Evolutionary conservation across 805 yeast species (phyloP), one percentile per base, ranked within the genome.

Genomic region (Nakazawaea ernobii): DNA sequence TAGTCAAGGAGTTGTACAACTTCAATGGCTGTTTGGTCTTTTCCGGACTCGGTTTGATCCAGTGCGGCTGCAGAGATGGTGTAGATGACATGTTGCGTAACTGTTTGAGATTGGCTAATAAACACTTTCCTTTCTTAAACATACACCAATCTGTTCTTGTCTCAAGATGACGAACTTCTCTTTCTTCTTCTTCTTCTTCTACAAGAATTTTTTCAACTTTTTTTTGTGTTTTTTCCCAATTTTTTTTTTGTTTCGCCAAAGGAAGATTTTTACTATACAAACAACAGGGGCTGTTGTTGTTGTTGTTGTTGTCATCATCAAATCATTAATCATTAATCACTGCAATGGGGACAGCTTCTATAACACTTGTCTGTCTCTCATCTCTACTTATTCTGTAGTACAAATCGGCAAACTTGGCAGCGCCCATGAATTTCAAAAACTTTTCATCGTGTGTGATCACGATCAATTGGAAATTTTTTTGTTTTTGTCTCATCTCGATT

Each of bases 361-460:
- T 92, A 46, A 80, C 78, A 2, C 97, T 87, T 52, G 82, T 82
- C 57, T 90, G 94, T 48, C 86, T 74, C 49, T 83, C 86, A 62
- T 90, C 89, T 60, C 99, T 74, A 53, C 77, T 77, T 13, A 94
- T 82, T 51, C 86, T 74, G 65, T 84, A 94, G 64, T 86, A 94
- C 60, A 86, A 90, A 60, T 89, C 97, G 9, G 96, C 82, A 59
- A 86, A 90, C 49, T 80, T 77, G 17, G 83, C 76, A 0, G 97
- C 97, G 62, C 85, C 82, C 83, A 94, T 90, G 59, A 82, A 82
- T 42, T 80, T 75, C 57, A 94, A 70, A 59, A 94, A 94, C 57
- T 85, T 84, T 63, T 92, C 97, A 65, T 94, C 99, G 60, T 94
- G 99, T 0, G 99, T 94, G 55, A 94, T 94, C 6, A 94, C 95